These are phyloP conservation scores for Blastocystis sp. DNA, from an alignment of 352 stramenopile genomes.

Conservation along the genomic window DNA sequence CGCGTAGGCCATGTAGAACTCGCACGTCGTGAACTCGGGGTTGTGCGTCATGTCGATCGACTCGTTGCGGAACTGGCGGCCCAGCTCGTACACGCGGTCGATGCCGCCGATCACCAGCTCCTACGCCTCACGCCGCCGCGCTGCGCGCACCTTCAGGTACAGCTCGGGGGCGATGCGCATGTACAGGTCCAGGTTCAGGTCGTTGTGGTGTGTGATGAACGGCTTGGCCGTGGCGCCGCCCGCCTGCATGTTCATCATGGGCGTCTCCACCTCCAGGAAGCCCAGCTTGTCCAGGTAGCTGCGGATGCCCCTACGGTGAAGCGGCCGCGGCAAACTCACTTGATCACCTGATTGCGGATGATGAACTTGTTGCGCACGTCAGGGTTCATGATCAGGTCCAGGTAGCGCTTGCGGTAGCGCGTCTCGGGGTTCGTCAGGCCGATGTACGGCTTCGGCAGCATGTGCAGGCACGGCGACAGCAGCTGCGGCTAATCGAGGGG, in stretches of 20 bases:
- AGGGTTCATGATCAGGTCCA: conserved; percentile 94
- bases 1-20: conserved; percentile 97
- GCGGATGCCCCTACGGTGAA: conserved; percentile 74
- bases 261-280: conserved; percentile 92
- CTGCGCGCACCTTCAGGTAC: conserved; percentile 89
- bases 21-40: conserved; percentile 96
- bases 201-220: conserved; percentile 95
- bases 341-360: conserved; percentile 84
- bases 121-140: conserved; percentile 72
- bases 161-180: conserved; percentile 90
- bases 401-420: conserved; percentile 93
- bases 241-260: conserved; percentile 95
- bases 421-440: conserved; percentile 86
- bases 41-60: conserved; percentile 96
- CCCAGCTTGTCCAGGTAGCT: conserved; percentile 81
- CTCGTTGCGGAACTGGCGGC: conserved; percentile 96
- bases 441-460: conserved; percentile 85
- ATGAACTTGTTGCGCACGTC: conserved; percentile 87
- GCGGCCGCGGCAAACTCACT: not conserved
- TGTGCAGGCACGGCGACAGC: conserved; percentile 91
- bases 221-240: conserved; percentile 92
- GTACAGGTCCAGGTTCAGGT: conserved; percentile 89
- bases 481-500: conserved; percentile 72
- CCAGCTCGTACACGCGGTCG: conserved; percentile 97
- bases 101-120: conserved; percentile 86